Evolutionary conservation across 2,329 filamentous ascomycete species (phyloP), one percentile per base, ranked within the genome.

Genomic region (Mycosphaerella sp.): DNA sequence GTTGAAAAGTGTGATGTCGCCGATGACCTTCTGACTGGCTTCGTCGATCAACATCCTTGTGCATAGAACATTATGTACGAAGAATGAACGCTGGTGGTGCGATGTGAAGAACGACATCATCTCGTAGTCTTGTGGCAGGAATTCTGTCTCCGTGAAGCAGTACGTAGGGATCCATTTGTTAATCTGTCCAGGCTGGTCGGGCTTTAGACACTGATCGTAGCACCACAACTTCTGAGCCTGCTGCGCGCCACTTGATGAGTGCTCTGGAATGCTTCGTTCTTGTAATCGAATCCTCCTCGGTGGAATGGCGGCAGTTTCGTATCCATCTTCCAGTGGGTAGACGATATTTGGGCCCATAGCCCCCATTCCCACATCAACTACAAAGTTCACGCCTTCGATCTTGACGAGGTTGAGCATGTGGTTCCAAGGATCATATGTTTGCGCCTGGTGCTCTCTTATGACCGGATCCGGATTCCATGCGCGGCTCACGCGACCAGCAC

Each of bases 141-240:
- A 86, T 65, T 86, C 83, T 13, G 76, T 71, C 54, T 85, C 80
- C 1, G 77, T 75, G 65, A 89, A 89, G 54, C 76, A 79, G 65
- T 87, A 87, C 42, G 75, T 77, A 1, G 78, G 71, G 17, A 75
- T 71, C 80, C 84, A 89, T n/a, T 64, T 52, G 62, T 63, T 47
- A 64, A 65, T 56, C 0, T 66, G 46, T 50, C 49, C 62, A 14
- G 66, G 58, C 62, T 62, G 52, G 64, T 63, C 58, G 7, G 62
- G 61, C 2, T 56, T 37, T 6, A 52, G 55, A 46, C 62, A 64
- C 28, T 57, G 41, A 43, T 74, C 69, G 46, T 70, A 74, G 8
- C 73, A 68, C 73, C 73, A 75, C 4, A 74, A 57, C 17, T 72
- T 67, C 50, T 71, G 70, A 27, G 59, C 52, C 37, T 62, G 51